These are phyloP conservation scores for Saccharomyces hybrid DNA, from an alignment of 1,139 yeast genomes.

Conservation along the genomic window DNA sequence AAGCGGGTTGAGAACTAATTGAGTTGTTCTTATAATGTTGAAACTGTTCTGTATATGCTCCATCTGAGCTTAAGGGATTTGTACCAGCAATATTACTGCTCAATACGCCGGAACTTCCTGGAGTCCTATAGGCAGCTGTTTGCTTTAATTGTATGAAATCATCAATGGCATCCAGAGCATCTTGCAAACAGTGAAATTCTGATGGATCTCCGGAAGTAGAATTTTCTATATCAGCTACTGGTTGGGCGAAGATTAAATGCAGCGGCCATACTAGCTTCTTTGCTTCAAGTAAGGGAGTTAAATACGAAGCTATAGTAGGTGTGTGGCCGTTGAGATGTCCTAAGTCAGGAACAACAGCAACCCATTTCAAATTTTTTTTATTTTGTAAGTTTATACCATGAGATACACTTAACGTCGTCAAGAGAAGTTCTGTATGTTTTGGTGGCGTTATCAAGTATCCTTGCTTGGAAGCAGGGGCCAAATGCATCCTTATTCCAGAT, in stretches of 20 bases:
- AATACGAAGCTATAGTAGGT: conserved; percentile 49
- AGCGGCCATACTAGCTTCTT: conserved; percentile 68
- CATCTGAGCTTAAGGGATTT: conserved; percentile 29
- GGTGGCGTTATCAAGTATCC: conserved; percentile 46
- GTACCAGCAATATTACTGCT: conserved; percentile 19
- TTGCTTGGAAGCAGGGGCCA: conserved; percentile 20
- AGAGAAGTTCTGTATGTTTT: conserved; percentile 41
- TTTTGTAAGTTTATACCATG: conserved; percentile 42
- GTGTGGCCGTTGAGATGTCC: conserved; percentile 63
- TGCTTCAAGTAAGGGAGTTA: conserved; percentile 45
- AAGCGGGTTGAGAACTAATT: conserved; percentile 11
- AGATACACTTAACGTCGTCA: conserved; percentile 43
- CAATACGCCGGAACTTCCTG: conserved; percentile 23
- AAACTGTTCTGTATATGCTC: conserved; percentile 29
- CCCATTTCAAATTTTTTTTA: conserved; percentile 40
- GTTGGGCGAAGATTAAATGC: conserved; percentile 53
- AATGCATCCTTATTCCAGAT: conserved; percentile 63
- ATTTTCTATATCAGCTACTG: conserved; percentile 10
- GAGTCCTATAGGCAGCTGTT: conserved; percentile 33
- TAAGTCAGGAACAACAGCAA: conserved; percentile 57
- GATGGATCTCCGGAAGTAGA: conserved; percentile 1
- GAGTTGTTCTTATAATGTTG: conserved; percentile 22
- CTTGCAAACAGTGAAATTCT: conserved; percentile 17
- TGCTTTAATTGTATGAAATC: conserved; percentile 34
- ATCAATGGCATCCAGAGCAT: conserved; percentile 32